phyloP scores from a whole-genome alignment of 2,329 filamentous ascomycete genomes.

The Fusarium brachygibbosum region DNA sequence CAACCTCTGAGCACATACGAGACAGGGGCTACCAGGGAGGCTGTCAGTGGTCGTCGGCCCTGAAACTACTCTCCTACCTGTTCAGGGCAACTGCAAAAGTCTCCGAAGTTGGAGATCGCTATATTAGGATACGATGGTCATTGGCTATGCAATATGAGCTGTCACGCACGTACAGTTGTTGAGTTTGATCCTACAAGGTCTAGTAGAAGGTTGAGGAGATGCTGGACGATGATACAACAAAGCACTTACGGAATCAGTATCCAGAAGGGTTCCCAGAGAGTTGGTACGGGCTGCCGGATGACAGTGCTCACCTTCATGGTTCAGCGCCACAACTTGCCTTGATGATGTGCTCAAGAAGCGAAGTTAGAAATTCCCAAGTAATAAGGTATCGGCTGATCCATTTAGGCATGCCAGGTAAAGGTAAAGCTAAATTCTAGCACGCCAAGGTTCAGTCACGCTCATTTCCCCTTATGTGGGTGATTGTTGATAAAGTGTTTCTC shows the following conservation, averaged over 20 bases:
- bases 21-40: neutral
- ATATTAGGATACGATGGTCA: neutral
- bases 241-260: neutral
- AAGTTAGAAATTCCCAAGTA: slow-evolving; percentile 22
- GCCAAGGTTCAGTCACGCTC: slow-evolving; percentile 21
- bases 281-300: slow-evolving; percentile 10
- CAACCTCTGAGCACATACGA: slow-evolving; percentile 20
- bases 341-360: slow-evolving; percentile 44
- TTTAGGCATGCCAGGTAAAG: neutral
- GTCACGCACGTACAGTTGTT: neutral
- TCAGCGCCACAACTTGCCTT: slow-evolving; percentile 28
- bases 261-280: slow-evolving; percentile 15
- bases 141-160: neutral
- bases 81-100: slow-evolving; percentile 3
- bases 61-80: slow-evolving; percentile 11
- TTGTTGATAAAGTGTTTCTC: slow-evolving; percentile 14
- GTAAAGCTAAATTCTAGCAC: neutral
- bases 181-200: neutral
- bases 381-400: slow-evolving; percentile 9
- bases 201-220: neutral
- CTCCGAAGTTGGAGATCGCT: neutral
- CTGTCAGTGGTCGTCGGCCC: neutral
- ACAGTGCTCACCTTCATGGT: slow-evolving; percentile 28
- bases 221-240: neutral
- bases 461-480: slow-evolving; percentile 4